phyloP scores from a whole-genome alignment of 306 rosid genomes.

The Trifolium pratense region DNA sequence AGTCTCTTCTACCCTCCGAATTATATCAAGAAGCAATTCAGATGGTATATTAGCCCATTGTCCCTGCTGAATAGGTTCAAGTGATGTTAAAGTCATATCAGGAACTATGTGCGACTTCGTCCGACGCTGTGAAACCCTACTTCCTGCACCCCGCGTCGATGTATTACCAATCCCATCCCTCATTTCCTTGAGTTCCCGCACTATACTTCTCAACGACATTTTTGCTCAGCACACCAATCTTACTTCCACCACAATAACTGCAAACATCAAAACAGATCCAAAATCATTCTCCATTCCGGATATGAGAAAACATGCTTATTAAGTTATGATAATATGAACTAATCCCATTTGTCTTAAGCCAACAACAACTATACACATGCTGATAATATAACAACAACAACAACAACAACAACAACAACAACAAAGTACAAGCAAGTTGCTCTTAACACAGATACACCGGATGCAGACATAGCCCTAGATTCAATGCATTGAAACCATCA shows the following conservation, averaged over 20 bases:
- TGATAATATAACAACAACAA: not conserved
- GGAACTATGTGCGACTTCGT: constrained; percentile 79
- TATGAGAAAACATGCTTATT: not conserved
- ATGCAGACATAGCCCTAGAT: constrained; percentile 19
- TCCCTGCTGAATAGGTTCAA: constrained; percentile 54
- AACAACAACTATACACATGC: constrained; percentile 19
- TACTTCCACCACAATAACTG: constrained; percentile 48
- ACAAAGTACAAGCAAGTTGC: not conserved
- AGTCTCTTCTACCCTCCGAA: constrained; percentile 79
- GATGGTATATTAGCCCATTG: constrained; percentile 79
- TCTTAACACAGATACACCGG: constrained; percentile 6
- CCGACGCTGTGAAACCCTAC: constrained; percentile 61
- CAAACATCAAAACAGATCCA: constrained; percentile 22
- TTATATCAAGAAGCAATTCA: constrained; percentile 79
- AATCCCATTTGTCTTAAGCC: not conserved
- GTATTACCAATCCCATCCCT: constrained; percentile 75
- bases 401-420: constrained; percentile 1
- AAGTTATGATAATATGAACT: constrained; percentile 13
- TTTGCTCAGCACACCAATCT: constrained; percentile 47
- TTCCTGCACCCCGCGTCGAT: constrained; percentile 62
- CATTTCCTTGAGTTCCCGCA: constrained; percentile 72
- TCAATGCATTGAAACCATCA: constrained; percentile 33
- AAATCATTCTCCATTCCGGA: not conserved
- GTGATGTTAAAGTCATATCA: constrained; percentile 48
- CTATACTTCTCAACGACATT: constrained; percentile 74